Evolutionary conservation across 495 filamentous ascomycete species (phyloP).

Genomic region (Stereocaulon alpinum): DNA sequence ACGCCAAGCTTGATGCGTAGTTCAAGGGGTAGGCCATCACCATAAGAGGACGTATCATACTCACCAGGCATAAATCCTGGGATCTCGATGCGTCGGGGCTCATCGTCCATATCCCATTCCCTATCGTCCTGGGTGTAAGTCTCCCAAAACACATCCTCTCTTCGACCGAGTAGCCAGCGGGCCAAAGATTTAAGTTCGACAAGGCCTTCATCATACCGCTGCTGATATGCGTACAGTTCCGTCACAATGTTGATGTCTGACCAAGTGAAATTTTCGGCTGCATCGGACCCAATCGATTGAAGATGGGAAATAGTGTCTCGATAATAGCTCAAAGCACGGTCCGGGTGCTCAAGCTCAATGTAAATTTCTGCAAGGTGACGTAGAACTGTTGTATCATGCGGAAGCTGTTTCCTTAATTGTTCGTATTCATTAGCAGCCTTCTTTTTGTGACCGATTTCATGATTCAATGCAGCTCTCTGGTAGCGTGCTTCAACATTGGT

Average conservation of each 20-base stretch:
- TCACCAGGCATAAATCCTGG: slow-evolving; percentile 43
- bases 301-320: slow-evolving; percentile 47
- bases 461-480: slow-evolving; percentile 48
- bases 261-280: slow-evolving; percentile 58
- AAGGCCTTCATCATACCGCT: slow-evolving; percentile 53
- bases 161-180: slow-evolving; percentile 73
- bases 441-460: slow-evolving; percentile 46
- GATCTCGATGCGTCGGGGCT: slow-evolving; percentile 50
- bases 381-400: slow-evolving; percentile 51
- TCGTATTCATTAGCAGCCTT: slow-evolving; percentile 54
- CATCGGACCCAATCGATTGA: slow-evolving; percentile 36
- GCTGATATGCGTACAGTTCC: slow-evolving; percentile 59
- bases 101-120: slow-evolving; percentile 77
- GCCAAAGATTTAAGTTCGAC: slow-evolving; percentile 55
- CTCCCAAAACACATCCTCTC: slow-evolving; percentile 71
- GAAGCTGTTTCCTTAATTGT: slow-evolving; percentile 44
- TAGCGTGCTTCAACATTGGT: slow-evolving; percentile 48
- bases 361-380: slow-evolving; percentile 54
- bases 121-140: slow-evolving; percentile 66
- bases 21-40: slow-evolving; percentile 67
- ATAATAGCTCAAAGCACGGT: slow-evolving; percentile 51
- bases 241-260: slow-evolving; percentile 74
- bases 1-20: slow-evolving; percentile 78
- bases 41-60: slow-evolving; percentile 55
- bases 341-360: slow-evolving; percentile 46